Conservation (phyloP, 495 filamentous ascomycete genomes). For the Hypoxylon intermedium region DNA sequence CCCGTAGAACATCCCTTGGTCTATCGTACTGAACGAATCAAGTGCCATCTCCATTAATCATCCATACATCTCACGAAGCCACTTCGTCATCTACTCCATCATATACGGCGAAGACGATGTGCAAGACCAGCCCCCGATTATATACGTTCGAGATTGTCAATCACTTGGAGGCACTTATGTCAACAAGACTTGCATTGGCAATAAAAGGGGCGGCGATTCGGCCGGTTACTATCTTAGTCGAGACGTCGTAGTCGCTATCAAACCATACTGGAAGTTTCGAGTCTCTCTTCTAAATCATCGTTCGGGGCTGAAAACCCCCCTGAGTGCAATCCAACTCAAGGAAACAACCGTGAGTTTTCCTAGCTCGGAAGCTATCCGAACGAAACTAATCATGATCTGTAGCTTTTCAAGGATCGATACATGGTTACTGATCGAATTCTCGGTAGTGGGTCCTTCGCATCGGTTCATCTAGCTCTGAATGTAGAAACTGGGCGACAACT, state of each 20-base stretch:
- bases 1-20: not conserved
- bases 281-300: conserved; percentile 34
- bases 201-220: conserved; percentile 27
- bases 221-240: conserved; percentile 59
- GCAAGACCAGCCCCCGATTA: conserved; percentile 52
- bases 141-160: conserved; percentile 66
- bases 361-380: not conserved
- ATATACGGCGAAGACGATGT: conserved; percentile 54
- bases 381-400: not conserved
- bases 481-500: conserved; percentile 69
- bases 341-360: conserved; percentile 25
- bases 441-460: conserved; percentile 83
- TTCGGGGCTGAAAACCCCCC: conserved; percentile 2
- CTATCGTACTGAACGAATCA: conserved; percentile 4
- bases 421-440: conserved; percentile 63
- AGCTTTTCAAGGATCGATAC: conserved; percentile 59
- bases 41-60: conserved; percentile 55
- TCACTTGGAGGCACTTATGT: conserved; percentile 65
- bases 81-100: conserved; percentile 69
- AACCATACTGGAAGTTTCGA: conserved; percentile 44
- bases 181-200: conserved; percentile 57
- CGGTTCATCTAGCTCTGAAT: conserved; percentile 82
- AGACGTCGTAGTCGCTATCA: conserved; percentile 61
- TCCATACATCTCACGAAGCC: conserved; percentile 60
- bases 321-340: conserved; percentile 29